Base-by-base conservation (phyloP, 345 rosid species). In the Brassica cretica region DNA sequence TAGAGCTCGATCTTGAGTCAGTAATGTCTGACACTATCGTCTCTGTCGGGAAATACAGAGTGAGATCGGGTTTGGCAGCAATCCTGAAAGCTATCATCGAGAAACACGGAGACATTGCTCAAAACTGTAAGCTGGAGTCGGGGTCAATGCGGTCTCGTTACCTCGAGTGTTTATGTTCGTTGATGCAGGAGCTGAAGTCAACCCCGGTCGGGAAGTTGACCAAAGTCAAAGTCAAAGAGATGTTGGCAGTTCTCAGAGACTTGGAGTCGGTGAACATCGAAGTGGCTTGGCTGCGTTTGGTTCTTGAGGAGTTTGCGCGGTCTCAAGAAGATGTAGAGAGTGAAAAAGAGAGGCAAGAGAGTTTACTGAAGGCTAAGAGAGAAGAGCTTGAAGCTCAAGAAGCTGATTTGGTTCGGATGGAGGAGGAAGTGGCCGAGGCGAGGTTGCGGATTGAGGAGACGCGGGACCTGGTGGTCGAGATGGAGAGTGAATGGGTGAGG, bases 71-170 rank as follows among this genome's bases (percentile, higher is more conserved):
- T 66, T 72, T 80, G 19, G 76, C 93, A 10, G 64, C 90, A 16
- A 83, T 78, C 71, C 83, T 92, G 46, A 81, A 55, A 39, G 77
- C 84, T 5, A 88, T 92, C 76, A 66, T 90, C 0, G 84, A 84
- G 25, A 90, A 84, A 49, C 84, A 90, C 8, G 98, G 98, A 61
- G 98, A 93, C 65, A 88, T 93, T 68, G 96, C 94, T 0, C 86
- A 85, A 39, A 86, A 85, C 72, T 90, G 89, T 53, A 78, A 15
- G 66, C 78, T 93, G 71, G 91, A 88, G 82, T 93, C 98, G 7
- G 76, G 84, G 12, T 87, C 96, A 0, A 82, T 93, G 89, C 85
- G 85, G 2, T 81, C 91, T 0, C 84, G 88, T 58, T 88, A 88
- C 84, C 68, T 93, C 27, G 96, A 93, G 72, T 87, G 94, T 39